phyloP scores from a whole-genome alignment of 352 stramenopile genomes.

The Globisporangium spinosum region DNA sequence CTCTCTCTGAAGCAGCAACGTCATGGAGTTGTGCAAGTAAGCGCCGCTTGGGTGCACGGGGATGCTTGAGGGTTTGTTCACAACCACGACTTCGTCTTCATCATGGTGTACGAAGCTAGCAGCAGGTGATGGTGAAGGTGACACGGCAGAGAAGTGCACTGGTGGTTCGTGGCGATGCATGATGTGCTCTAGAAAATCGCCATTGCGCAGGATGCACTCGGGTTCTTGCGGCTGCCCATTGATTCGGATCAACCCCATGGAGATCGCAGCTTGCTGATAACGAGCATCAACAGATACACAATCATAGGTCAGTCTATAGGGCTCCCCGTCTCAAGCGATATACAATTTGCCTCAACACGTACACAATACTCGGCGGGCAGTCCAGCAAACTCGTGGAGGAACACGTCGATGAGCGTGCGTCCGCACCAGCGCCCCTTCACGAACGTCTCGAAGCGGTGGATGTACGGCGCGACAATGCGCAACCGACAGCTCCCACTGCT shows the following conservation, averaged over 20 bases:
- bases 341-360: background rate
- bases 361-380: slow-evolving; percentile 46
- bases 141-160: slow-evolving; percentile 40
- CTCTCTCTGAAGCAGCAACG: slow-evolving; percentile 37
- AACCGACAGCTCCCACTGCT: slow-evolving; percentile 19
- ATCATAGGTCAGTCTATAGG: background rate
- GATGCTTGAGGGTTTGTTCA: slow-evolving; percentile 85
- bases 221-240: slow-evolving; percentile 53
- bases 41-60: slow-evolving; percentile 90
- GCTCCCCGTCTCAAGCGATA: background rate
- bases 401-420: slow-evolving; percentile 82
- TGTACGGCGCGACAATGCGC: slow-evolving; percentile 82
- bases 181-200: slow-evolving; percentile 88
- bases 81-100: slow-evolving; percentile 49
- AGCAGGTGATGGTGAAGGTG: slow-evolving; percentile 1
- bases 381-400: slow-evolving; percentile 49
- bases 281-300: background rate
- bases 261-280: slow-evolving; percentile 62
- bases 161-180: slow-evolving; percentile 93
- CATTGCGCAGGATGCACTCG: slow-evolving; percentile 68
- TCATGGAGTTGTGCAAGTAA: slow-evolving; percentile 90
- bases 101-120: slow-evolving; percentile 41
- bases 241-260: slow-evolving; percentile 83
- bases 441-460: slow-evolving; percentile 89
- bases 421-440: slow-evolving; percentile 90